phyloP scores from a whole-genome alignment of 768 basidiomycete genomes.

The Rhodosporidiobolus odoratus region DNA sequence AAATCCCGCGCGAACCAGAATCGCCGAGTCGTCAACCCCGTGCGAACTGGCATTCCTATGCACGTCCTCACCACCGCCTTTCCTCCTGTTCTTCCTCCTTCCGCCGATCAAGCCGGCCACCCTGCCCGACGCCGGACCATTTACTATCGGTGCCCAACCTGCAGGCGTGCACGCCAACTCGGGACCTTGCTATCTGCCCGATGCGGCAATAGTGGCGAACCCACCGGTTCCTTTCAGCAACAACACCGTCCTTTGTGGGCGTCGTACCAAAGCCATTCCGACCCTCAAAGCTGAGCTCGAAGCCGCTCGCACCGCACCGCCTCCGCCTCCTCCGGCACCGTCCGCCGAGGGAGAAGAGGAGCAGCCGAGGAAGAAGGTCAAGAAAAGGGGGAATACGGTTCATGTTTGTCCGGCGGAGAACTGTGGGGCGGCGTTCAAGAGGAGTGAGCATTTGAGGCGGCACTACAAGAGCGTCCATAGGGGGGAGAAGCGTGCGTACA shows the following conservation, averaged over 20 bases:
- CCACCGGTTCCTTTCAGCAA: slow-evolving; percentile 22
- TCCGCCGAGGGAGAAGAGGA: background rate
- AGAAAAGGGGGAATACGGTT: slow-evolving; percentile 17
- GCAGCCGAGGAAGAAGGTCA: slow-evolving; percentile 8
- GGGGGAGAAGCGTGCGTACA: slow-evolving; percentile 76
- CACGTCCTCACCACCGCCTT: too few relatives aligned
- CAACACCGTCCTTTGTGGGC: slow-evolving; percentile 33
- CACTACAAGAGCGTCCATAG: slow-evolving; percentile 85
- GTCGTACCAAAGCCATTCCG: background rate
- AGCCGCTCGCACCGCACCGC: background rate
- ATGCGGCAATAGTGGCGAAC: slow-evolving; percentile 10
- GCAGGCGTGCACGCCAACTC: slow-evolving; percentile 4
- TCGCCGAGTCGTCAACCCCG: too few relatives aligned
- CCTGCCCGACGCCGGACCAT: background rate
- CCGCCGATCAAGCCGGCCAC: background rate
- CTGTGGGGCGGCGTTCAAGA: slow-evolving; percentile 81
- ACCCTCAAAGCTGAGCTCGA: too few relatives aligned
- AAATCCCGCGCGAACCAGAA: too few relatives aligned
- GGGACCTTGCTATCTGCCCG: slow-evolving; percentile 11
- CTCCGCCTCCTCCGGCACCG: background rate
- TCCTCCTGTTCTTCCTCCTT: too few relatives aligned
- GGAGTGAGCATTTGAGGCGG: slow-evolving; percentile 83
- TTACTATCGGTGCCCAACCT: background rate
- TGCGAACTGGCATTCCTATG: too few relatives aligned
- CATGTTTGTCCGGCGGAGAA: slow-evolving; percentile 33